A percentile compares a stretch with the other conserved stretches of the same genome.
Evolutionary conservation across 2,329 filamentous ascomycete genomes (phyloP).

Genomic region (Didymella pomorum): DNA sequence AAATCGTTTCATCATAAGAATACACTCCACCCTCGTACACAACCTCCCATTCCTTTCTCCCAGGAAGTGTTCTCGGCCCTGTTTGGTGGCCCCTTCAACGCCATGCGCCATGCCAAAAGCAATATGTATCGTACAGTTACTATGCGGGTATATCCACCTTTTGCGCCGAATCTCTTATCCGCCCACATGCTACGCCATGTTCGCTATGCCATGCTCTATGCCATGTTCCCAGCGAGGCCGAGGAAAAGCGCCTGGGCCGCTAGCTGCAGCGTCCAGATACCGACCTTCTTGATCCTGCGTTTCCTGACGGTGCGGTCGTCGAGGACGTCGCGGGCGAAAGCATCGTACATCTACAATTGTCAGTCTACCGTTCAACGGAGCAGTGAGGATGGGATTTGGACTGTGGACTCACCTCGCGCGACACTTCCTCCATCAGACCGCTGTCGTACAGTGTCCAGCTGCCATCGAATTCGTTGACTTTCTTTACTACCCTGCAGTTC

Average conservation of each 20-base stretch:
- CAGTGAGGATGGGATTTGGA: not conserved
- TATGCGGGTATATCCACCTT: not conserved
- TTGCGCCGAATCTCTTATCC: not conserved
- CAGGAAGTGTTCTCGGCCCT: not conserved
- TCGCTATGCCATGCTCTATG: too few relatives aligned
- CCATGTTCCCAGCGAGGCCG: conserved; percentile 86
- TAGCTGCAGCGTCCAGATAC: conserved; percentile 92
- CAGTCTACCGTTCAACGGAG: not conserved
- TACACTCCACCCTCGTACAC: not conserved
- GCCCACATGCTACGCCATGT: conserved; percentile 57
- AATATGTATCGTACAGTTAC: conserved; percentile 5
- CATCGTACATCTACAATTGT: conserved; percentile 74
- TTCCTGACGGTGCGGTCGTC: conserved; percentile 89
- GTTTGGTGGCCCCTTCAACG: not conserved
- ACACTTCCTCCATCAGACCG: conserved; percentile 91
- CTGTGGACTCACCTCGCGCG: conserved; percentile 69
- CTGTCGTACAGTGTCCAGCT: conserved; percentile 95
- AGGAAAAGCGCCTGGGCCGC: conserved; percentile 94
- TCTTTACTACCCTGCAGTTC: conserved; percentile 92
- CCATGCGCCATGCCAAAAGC: conserved; percentile 10
- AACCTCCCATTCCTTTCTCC: not conserved
- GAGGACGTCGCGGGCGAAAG: conserved; percentile 89
- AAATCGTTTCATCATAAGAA: not conserved
- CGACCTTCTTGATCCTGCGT: conserved; percentile 90
- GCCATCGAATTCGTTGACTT: conserved; percentile 87